These are phyloP conservation scores for Salix exigua DNA, from an alignment of 345 rosid species.

Conservation along the genomic window DNA sequence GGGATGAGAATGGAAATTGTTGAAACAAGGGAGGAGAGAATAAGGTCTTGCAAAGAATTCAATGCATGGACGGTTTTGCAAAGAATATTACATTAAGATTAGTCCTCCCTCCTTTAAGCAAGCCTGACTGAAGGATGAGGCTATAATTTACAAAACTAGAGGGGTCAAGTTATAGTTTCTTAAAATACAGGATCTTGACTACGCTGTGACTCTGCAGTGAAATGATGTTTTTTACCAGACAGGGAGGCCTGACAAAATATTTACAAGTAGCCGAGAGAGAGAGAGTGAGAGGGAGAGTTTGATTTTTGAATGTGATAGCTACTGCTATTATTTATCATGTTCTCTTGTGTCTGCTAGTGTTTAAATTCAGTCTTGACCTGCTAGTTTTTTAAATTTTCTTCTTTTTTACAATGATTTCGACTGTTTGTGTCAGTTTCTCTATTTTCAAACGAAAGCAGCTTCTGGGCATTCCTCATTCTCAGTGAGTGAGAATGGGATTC, in stretches of 20 bases:
- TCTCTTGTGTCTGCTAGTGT: constrained; percentile 13
- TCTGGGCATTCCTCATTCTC: constrained; percentile 20
- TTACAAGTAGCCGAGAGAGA: constrained; percentile 6
- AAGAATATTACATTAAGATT: no score
- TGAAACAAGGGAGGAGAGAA: no score
- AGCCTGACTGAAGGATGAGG: not conserved
- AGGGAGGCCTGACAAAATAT: constrained; percentile 43
- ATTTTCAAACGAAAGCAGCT: constrained; percentile 12
- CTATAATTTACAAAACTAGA: not conserved
- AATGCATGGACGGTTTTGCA: no score
- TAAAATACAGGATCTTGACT: not conserved
- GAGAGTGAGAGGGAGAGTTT: constrained; percentile 17
- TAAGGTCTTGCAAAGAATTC: no score
- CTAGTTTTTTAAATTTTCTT: not conserved
- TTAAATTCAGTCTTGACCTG: constrained; percentile 20
- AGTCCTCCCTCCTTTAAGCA: not conserved
- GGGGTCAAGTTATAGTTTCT: not conserved
- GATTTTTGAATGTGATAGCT: constrained; percentile 42
- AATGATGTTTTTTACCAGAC: constrained; percentile 16
- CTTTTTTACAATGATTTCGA: constrained; percentile 14
- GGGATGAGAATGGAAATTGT: no score
- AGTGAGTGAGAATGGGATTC: constrained; percentile 6
- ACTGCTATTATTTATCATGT: not conserved
- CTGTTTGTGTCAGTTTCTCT: constrained; percentile 25
- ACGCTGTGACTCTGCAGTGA: not conserved